Base-by-base conservation (phyloP, 805 yeast species). In the Brettanomyces anomalus region DNA sequence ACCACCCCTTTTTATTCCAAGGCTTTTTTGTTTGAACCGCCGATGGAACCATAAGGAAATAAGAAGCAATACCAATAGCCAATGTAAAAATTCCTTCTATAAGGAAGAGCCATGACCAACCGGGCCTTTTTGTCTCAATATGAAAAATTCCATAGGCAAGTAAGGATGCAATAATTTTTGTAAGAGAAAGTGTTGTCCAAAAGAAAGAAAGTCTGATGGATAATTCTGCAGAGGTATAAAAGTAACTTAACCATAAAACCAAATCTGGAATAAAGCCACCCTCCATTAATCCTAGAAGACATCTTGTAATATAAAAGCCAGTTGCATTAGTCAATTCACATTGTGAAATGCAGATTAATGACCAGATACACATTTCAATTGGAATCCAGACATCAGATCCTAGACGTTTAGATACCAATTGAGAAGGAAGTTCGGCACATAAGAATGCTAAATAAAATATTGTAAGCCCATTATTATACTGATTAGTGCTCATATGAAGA, bases 201-300 rank as follows among this genome's bases (percentile, higher is more conserved):
- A 81, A 80, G 50, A 69, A 69, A 0, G 83, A 72, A 24, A 80
- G 61, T 43, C 87, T 64, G 19, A 76, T 57, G 1, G 84, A 68
- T 15, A 81, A 64, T 57, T 82, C 87, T 24, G 65, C 57, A 26
- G 72, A 54, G 8, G 77, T 81, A 61, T 74, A 82, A 60, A 80
- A 81, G 58, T 79, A 81, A 2, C 81, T 72, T 57, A 81, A 62
- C 77, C 81, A 81, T 39, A 80, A 60, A 43, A 75, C 70, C 30
- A 74, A 61, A 50, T 80, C 86, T 30, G 83, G 80, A 42, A 82
- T 79, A 46, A 79, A 79, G 0, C 87, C 86, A 44, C 86, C 86
- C 56, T 81, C 80, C n/a, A 75, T 56, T 3, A 71, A 52, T 2
- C 82, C 86, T 36, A 78, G 53, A 4, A 77, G 61, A 0, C 72